Evolutionary conservation across 2,329 filamentous ascomycete genomes (phyloP), one percentile per base, ranked within the genome.

Genomic region (Epichloe hybrida): DNA sequence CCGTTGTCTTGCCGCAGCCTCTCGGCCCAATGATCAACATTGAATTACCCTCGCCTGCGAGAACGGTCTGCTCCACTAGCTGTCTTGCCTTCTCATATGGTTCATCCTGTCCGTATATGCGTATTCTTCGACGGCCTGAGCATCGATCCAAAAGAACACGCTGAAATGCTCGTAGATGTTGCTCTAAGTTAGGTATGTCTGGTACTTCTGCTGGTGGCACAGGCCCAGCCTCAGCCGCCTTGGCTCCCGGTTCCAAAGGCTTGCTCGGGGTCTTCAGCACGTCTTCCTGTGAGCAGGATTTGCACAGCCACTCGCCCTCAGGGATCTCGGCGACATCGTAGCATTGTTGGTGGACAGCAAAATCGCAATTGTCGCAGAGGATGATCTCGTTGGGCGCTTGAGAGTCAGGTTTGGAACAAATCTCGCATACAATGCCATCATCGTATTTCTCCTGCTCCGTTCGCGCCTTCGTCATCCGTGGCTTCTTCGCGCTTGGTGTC

Each of bases 21-120:
- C 91, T 79, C 0, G 88, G 84, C 2, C 93, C 93, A 54, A 97
- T 94, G 1, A 98, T 69, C 50, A 98, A 79, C 83, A 97, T 90
- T 1, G 91, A 97, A 65, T 98, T 98, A 34, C 93, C 91, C 66
- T 98, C 93, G 17, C 93, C 93, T 4, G 88, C 83, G 3, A 84
- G 75, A 12, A 98, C 80, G 0, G 93, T 97, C 63, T 96, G 88
- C 61, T 90, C 80, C 8, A 97, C 74, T 2, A 97, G 71, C 56
- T 90, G 84, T 50, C 83, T 77, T 1, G 91, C 83, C 62, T 94
- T 94, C 17, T 79, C 73, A 56, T 78, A 73, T 11, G 77, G 74
- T 49, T 84, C 80, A 13, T 76, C 72, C 56, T 81, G 76, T 0
- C 76, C 79, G 50, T 70, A 71, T 45, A 82, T 69, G 52, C 72